Conservation (phyloP, 2,329 filamentous ascomycete genomes). For the Verticillium zaregamsianum region DNA sequence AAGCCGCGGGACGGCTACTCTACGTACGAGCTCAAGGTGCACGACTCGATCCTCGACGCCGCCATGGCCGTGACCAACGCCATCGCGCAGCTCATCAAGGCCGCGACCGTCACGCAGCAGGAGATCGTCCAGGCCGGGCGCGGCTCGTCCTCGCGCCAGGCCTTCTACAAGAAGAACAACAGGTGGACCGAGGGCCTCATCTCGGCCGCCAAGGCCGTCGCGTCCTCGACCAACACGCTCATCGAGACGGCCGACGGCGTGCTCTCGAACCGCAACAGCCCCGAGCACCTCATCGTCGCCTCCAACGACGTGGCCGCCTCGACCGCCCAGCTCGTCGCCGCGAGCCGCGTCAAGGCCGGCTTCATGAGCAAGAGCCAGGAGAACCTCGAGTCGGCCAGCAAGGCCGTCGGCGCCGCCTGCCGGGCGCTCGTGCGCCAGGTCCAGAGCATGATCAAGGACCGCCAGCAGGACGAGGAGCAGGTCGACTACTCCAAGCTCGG, state of each 20-base stretch:
- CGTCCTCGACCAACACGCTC: conserved; percentile 86
- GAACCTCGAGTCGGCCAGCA: conserved; percentile 81
- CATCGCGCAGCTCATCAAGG: conserved; percentile 91
- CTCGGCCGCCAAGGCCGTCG: conserved; percentile 94
- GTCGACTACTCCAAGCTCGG: conserved; percentile 87
- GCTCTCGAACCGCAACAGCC: conserved; percentile 83
- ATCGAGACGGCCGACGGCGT: conserved; percentile 98
- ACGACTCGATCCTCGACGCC: conserved; percentile 91
- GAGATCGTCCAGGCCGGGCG: conserved; percentile 94
- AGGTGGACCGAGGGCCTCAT: conserved; percentile 98
- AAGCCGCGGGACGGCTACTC: conserved; percentile 95
- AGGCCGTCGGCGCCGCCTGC: conserved; percentile 88
- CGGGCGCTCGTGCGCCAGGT: conserved; percentile 86
- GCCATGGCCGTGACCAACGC: conserved; percentile 91
- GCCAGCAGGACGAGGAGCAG: conserved; percentile 71
- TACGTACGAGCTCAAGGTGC: conserved; percentile 93
- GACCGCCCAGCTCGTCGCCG: conserved; percentile 93
- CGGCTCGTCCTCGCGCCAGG: conserved; percentile 79
- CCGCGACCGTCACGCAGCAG: conserved; percentile 86
- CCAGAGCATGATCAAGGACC: conserved; percentile 87
- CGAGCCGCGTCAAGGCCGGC: conserved; percentile 90
- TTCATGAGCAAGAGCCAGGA: conserved; percentile 99
- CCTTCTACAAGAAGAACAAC: conserved; percentile 99
- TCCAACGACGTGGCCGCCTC: conserved; percentile 96
- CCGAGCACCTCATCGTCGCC: conserved; percentile 95